These are phyloP conservation scores for Talaromyces sp. DNA, from an alignment of 2,329 filamentous ascomycete genomes.

Conservation along the genomic window DNA sequence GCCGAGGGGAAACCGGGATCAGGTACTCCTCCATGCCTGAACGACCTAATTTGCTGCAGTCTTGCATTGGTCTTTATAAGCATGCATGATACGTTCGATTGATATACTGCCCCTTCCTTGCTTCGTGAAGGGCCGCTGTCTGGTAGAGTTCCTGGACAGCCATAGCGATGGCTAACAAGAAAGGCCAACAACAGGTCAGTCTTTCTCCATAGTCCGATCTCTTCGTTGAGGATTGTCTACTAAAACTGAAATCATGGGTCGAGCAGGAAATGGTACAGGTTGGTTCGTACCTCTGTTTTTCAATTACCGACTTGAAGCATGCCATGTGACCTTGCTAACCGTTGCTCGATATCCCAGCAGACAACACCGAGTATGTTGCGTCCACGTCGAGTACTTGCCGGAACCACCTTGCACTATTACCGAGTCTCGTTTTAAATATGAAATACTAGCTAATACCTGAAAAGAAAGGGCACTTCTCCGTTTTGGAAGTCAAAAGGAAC, in stretches of 20 bases:
- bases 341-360: slow-evolving; percentile 20
- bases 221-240: background rate
- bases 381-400: background rate
- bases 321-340: slow-evolving; percentile 16
- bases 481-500: slow-evolving; percentile 70
- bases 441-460: slow-evolving; percentile 19
- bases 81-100: background rate
- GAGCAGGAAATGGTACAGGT: slow-evolving; percentile 99
- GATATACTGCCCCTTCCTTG: background rate
- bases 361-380: slow-evolving; percentile 34
- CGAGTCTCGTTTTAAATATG: slow-evolving; percentile 10
- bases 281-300: slow-evolving; percentile 61
- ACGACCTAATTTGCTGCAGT: background rate
- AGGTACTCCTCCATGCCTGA: background rate
- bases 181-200: slow-evolving; percentile 66
- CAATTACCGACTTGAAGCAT: slow-evolving; percentile 9
- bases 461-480: slow-evolving; percentile 72
- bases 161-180: slow-evolving; percentile 39
- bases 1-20: background rate
- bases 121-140: background rate
- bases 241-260: slow-evolving; percentile 10
- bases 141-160: slow-evolving; percentile 9
- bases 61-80: background rate
- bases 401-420: background rate
- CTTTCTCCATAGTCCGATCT: background rate